A percentile compares a stretch with the other conserved stretches of the same genome.
phyloP scores from a whole-genome alignment of 768 basidiomycete species.

The Nidularia sp. region DNA sequence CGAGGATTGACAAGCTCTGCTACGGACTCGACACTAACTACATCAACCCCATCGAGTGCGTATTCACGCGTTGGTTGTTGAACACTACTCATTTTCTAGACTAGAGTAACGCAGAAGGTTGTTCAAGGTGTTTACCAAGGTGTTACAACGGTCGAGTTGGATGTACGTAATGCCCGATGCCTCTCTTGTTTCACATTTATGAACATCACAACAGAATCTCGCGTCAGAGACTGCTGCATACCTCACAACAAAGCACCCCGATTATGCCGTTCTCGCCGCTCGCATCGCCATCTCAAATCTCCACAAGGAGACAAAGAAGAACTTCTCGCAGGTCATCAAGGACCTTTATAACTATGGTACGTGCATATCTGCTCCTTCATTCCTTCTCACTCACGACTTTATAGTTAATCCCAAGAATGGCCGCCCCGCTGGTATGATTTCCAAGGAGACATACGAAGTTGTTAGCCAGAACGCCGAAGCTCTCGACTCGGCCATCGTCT shows the following conservation, averaged over 20 bases:
- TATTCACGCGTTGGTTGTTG: neutral
- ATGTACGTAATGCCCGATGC: conserved; percentile 49
- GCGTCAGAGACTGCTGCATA: conserved; percentile 97
- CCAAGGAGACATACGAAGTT: conserved; percentile 77
- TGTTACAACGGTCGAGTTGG: conserved; percentile 95
- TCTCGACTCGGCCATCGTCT: conserved; percentile 94
- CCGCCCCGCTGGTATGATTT: conserved; percentile 84
- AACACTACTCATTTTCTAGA: neutral
- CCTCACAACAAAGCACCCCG: conserved; percentile 94
- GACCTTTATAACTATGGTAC: conserved; percentile 87
- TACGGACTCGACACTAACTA: conserved; percentile 93
- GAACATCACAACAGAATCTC: conserved; percentile 62
- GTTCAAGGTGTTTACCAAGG: conserved; percentile 91
- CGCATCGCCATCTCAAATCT: conserved; percentile 98
- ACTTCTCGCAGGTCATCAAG: conserved; percentile 85
- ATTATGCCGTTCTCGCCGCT: conserved; percentile 97
- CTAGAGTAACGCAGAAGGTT: conserved; percentile 87
- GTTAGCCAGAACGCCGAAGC: conserved; percentile 77
- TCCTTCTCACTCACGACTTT: neutral
- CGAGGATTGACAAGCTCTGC: conserved; percentile 84
- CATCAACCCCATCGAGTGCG: conserved; percentile 90
- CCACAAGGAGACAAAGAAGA: conserved; percentile 99
- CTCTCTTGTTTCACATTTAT: neutral
- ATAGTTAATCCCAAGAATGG: conserved; percentile 95
- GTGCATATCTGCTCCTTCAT: conserved; percentile 11